Evolutionary conservation across 75 land plant genomes (phyloP), one percentile per base, ranked within the genome.

Genomic region (Sequoiadendron giganteum): DNA sequence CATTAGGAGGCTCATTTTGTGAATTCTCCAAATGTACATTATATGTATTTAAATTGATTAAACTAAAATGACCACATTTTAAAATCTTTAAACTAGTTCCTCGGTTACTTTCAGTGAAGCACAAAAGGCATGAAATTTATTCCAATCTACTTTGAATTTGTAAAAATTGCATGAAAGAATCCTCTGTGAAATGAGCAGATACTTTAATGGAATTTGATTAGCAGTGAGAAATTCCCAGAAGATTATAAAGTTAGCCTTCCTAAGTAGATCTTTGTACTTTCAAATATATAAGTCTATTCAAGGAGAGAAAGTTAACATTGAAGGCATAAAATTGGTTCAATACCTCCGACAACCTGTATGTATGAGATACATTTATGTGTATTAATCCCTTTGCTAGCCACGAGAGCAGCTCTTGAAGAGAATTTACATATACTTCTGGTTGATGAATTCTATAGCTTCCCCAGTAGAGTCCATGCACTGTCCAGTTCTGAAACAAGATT

Each of bases 401-500:
- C 34, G 91, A 87, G 18, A 98, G 92, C 68, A 97, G 90, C 88
- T 95, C 94, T 52, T 92, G 87, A n/a, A 97, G 70, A 39, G 99
- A 97, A 45, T 94, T 91, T 77, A 85, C 85, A 52, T 95, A 89
- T 30, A 98, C 91, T 56, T 85, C 84, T 1, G 97, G 99, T 58
- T 88, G 88, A 89, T 94, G 93, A 43, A 87, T 88, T 52, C 70
- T 91, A 88, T 98, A 95, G 91, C 97, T 95, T 48, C 99, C 99
- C 99, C 99, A 97, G 90, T 95, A 95, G 13, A 98, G 92, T 56
- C 99, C 99, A 91, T 98, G 99, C 43, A 95, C 89, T 15, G 99
- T 98, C 95, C 95, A 95, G 85, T 98, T 98, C 99, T 98, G 93
- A 47, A 92, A 55, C 28, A 76, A 15, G 10, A 48, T 47, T 54